Evolutionary conservation across 768 basidiomycete genomes (phyloP).

Genomic region (Lentinus brumalis): DNA sequence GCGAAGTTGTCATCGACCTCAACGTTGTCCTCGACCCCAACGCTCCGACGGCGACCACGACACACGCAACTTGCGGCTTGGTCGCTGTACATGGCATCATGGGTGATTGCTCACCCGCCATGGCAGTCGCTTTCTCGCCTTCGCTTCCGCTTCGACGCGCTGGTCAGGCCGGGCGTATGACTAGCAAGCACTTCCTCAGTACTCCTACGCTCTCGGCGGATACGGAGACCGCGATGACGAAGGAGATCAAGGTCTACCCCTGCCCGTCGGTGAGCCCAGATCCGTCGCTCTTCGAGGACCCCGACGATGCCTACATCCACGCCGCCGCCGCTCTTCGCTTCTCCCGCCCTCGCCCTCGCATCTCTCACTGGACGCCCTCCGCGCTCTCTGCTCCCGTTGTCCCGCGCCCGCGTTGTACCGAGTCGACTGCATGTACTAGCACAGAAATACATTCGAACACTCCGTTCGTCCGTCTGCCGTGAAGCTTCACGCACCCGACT

Average conservation of each 20-base stretch:
- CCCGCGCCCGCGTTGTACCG: no score
- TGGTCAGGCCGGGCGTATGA: conserved; percentile 7
- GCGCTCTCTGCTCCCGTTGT: no score
- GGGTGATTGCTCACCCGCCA: conserved; percentile 22
- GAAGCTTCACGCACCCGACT: no score
- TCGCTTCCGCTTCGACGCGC: conserved; percentile 16
- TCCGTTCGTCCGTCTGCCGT: no score
- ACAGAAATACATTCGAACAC: no score
- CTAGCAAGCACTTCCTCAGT: conserved; percentile 26
- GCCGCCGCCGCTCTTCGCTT: no score
- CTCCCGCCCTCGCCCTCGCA: no score
- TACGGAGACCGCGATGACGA: conserved; percentile 37
- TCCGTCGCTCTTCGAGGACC: conserved; percentile 38
- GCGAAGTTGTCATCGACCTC: not conserved
- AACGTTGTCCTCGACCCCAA: not conserved
- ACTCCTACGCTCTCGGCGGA: conserved; percentile 14
- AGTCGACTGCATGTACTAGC: no score
- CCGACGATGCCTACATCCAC: conserved; percentile 35
- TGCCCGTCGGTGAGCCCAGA: conserved; percentile 36
- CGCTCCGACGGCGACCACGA: not conserved
- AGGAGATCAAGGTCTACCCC: conserved; percentile 37
- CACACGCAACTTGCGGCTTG: not conserved
- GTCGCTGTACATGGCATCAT: conserved; percentile 25
- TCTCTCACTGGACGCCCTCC: no score
- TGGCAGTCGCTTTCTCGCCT: conserved; percentile 17